These are phyloP conservation scores for Epichloe hybrida DNA, from an alignment of 2,329 filamentous ascomycete species.

Conservation along the genomic window DNA sequence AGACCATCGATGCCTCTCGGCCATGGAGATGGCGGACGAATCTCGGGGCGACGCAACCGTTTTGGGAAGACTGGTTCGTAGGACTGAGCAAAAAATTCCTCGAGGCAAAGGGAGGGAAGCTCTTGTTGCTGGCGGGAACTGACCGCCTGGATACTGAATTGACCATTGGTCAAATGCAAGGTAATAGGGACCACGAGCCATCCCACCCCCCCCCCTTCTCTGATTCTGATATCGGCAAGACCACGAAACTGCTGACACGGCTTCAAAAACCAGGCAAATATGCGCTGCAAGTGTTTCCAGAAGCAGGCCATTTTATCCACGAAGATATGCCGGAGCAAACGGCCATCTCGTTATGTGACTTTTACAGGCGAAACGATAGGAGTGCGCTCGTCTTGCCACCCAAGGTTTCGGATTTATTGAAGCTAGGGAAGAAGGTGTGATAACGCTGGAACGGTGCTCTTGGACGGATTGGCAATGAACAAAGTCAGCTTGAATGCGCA, in stretches of 20 bases:
- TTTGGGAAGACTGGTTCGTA: slow-evolving; percentile 89
- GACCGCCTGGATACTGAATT: slow-evolving; percentile 83
- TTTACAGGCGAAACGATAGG: slow-evolving; percentile 82
- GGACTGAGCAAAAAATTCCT: slow-evolving; percentile 84
- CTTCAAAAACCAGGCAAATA: slow-evolving; percentile 56
- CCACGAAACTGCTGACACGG: not conserved
- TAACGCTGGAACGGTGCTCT: not conserved
- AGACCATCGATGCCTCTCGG: slow-evolving; percentile 22
- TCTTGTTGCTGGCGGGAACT: slow-evolving; percentile 75
- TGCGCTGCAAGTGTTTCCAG: slow-evolving; percentile 83
- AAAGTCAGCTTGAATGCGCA: no score
- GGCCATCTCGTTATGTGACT: slow-evolving; percentile 73
- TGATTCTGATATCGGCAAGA: slow-evolving; percentile 6
- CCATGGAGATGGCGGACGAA: slow-evolving; percentile 81
- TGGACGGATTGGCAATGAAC: no score
- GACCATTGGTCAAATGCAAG: slow-evolving; percentile 96
- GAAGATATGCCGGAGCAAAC: slow-evolving; percentile 90
- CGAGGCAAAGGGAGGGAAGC: slow-evolving; percentile 65
- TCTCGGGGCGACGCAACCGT: slow-evolving; percentile 68
- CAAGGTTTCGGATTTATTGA: slow-evolving; percentile 68
- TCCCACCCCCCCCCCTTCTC: no score
- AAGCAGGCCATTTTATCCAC: slow-evolving; percentile 92
- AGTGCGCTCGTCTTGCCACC: slow-evolving; percentile 75
- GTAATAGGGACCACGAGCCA: slow-evolving; percentile 25
- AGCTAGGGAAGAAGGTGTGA: slow-evolving; percentile 46